Evolutionary conservation across 352 stramenopile genomes (phyloP).

Genomic region (Phytophthora litchii): DNA sequence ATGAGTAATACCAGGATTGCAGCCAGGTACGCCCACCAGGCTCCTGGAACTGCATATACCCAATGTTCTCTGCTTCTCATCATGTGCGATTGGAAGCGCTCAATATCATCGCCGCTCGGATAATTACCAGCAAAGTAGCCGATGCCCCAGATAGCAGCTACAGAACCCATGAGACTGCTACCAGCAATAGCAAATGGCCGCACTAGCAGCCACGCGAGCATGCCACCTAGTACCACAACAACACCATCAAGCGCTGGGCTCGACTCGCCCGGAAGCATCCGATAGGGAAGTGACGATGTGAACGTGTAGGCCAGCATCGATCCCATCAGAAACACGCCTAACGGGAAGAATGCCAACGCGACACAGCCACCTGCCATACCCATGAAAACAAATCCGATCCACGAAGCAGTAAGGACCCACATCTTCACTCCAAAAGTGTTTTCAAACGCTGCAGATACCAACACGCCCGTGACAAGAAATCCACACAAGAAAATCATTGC

Average conservation of each 20-base stretch:
- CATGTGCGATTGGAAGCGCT: conserved; percentile 44
- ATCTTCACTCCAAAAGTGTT: conserved; percentile 41
- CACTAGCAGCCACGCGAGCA: conserved; percentile 65
- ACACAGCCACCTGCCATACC: conserved; percentile 46
- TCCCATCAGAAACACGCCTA: conserved; percentile 58
- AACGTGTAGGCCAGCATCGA: conserved; percentile 44
- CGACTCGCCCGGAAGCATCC: conserved; percentile 36
- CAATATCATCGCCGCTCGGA: conserved; percentile 60
- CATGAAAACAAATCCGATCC: conserved; percentile 53
- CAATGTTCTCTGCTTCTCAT: conserved; percentile 18
- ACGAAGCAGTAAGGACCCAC: conserved; percentile 55
- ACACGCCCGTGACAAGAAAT: conserved; percentile 58
- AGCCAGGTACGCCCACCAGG: conserved; percentile 74
- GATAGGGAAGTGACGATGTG: conserved; percentile 50
- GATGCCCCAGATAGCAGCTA: conserved; percentile 57
- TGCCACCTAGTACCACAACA: conserved; percentile 43
- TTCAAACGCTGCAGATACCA: conserved; percentile 48
- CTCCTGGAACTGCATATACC: conserved; percentile 48
- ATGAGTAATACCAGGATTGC: conserved; percentile 54
- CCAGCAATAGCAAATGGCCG: conserved; percentile 56
- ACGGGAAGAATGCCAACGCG: conserved; percentile 51
- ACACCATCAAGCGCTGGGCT: conserved; percentile 41
- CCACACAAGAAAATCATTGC: conserved; percentile 54
- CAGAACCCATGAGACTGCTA: conserved; percentile 67
- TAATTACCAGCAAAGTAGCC: conserved; percentile 78